Evolutionary conservation across 352 stramenopile genomes (phyloP), one percentile per base, ranked within the genome.

Genomic region (Globisporangium camurandrum): DNA sequence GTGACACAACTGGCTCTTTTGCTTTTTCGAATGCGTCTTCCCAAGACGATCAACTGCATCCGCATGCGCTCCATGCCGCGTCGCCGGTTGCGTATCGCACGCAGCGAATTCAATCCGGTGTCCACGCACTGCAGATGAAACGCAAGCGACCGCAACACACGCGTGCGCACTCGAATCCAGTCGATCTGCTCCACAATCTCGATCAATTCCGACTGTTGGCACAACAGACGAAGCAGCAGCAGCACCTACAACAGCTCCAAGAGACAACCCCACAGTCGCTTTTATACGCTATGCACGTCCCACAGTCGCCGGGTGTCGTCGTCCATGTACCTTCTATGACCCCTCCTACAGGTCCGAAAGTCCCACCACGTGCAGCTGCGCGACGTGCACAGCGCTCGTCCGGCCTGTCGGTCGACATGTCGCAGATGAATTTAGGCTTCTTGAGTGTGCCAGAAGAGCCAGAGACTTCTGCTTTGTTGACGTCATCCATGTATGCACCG

Each of bases 361-460:
- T 48, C 37, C 49, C 49, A 2, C 49, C 49, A 16, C 49, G 38
- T 39, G 49, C 49, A 24, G 38, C 61, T 19, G 61, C 70, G 46
- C 60, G 64, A 20, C 64, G 65, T 34, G 49, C 61, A 26, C 64
- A 66, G 43, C 64, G 72, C n/a, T 89, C 81, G 17, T 84, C 81
- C 11, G 81, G 81, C 0, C 48, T 93, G 22, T 93, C 81, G 26
- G 76, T 88, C 70, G 81, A 93, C 67, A 78, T 93, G 65, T 86
- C 75, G 33, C 75, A 90, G 44, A 78, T 93, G 54, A 86, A 88
- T 44, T 52, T 92, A 40, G 67, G 69, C 10, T 85, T 92, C 36
- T 57, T 89, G 36, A 70, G 69, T 2, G 64, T 88, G 17, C 74
- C 74, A 0, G 76, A 88, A 45, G 71, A 88, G 27, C 24, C 42